These are phyloP conservation scores for Oryza glumipatula DNA, from an alignment of 176 grass and related monocot genomes.

Conservation along the genomic window DNA sequence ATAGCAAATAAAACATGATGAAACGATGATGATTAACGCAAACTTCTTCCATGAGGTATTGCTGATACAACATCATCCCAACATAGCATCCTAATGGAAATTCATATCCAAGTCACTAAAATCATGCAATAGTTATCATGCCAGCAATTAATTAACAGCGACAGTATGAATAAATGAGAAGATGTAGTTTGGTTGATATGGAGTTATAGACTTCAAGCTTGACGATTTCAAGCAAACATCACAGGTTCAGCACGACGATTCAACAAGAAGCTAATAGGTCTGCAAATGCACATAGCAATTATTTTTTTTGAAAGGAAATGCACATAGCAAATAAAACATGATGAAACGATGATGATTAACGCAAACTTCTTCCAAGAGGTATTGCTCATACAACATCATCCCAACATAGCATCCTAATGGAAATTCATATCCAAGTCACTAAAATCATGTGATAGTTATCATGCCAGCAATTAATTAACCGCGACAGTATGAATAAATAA, in stretches of 20 bases:
- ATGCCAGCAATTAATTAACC: background rate
- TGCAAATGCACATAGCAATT: background rate
- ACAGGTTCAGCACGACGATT: background rate
- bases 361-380: background rate
- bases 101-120: background rate
- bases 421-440: background rate
- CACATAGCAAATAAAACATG: too few species aligned
- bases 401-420: background rate
- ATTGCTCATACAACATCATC: background rate
- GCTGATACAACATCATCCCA: background rate
- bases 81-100: background rate
- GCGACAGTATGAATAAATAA: background rate
- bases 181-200: background rate
- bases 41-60: background rate
- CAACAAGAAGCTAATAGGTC: background rate
- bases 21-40: too few species aligned
- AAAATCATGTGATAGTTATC: background rate
- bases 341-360: too few species aligned
- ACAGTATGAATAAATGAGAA: background rate
- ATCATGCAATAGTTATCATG: background rate
- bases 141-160: background rate
- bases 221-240: constrained; percentile 15
- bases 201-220: background rate
- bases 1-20: too few species aligned
- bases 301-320: too few species aligned